phyloP scores from a whole-genome alignment of 305 asterid genomes.

The Fraxinus sp. region DNA sequence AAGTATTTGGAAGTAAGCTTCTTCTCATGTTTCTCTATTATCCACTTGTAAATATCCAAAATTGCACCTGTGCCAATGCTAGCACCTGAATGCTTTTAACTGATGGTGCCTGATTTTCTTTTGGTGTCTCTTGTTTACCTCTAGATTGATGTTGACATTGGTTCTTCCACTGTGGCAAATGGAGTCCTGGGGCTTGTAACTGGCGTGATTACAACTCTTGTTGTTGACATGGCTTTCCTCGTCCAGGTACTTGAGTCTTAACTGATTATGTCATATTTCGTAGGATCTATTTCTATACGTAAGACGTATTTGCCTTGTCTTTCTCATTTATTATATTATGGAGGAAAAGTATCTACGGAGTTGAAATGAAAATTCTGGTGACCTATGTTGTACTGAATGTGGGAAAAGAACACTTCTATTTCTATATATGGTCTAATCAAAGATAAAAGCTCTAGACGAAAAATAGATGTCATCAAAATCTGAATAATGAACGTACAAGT shows the following conservation, averaged over 20 bases:
- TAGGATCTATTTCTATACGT: not conserved
- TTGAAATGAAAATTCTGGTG: not conserved
- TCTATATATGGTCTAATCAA: not conserved
- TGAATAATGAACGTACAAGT: too few relatives aligned
- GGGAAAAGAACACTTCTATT: not conserved
- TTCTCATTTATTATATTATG: not conserved
- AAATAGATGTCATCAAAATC: not conserved
- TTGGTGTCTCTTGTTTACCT: constrained; percentile 5
- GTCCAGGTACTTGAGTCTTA: constrained; percentile 58
- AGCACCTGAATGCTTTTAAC: not conserved
- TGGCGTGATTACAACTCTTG: constrained; percentile 39
- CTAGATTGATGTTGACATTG: constrained; percentile 90
- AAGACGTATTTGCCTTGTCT: not conserved
- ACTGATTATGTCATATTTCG: not conserved
- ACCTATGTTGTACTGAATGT: not conserved
- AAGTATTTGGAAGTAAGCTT: not conserved
- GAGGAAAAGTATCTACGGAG: not conserved
- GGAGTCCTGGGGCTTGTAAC: constrained; percentile 67
- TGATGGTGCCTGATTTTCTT: constrained; percentile 9
- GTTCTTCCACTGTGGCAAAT: constrained; percentile 92
- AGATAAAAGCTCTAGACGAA: not conserved
- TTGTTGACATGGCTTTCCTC: constrained; percentile 95
- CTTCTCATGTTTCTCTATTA: not conserved
- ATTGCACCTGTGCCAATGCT: not conserved
- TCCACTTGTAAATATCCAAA: not conserved